Evolutionary conservation across 306 rosid species (phyloP), one percentile per base, ranked within the genome.

Genomic region (Vigna hirtella): DNA sequence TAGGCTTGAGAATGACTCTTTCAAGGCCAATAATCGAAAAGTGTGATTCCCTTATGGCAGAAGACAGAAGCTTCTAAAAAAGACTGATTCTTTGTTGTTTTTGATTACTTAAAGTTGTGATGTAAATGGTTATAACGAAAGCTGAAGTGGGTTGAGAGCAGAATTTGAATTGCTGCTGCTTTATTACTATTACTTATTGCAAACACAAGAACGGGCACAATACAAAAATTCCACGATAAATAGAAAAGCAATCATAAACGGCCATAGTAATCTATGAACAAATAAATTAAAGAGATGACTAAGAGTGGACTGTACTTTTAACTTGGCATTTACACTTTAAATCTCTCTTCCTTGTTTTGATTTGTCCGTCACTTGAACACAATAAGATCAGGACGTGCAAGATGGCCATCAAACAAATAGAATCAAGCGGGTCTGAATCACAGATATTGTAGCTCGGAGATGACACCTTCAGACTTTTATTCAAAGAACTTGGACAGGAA

Each of bases 401-500:
- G 83, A 86, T 77, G 77, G 83, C 89, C 84, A 85, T 85, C 75
- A 81, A 71, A 75, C 82, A 85, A 71, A 88, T 55, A 72, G 86
- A 88, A 73, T 80, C 83, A 49, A 67, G 72, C 57, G 51, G 53
- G 77, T 87, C 86, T 85, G 88, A 87, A 79, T 73, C 49, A 36
- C 26, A 30, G 58, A 64, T 51, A 74, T 67, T 74, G 82, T 69
- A 51, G 81, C 62, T 64, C 61, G 6, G 30, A 53, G 80, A 83
- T 73, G 53, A 73, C 30, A 53, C 70, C 43, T 73, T 72, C 84
- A 85, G 89, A 88, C 90, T 84, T 81, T 91, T 91, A 86, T 90
- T 92, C 73, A 52, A 80, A 51, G 76, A 79, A 86, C 72, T 48
- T 84, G 84, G 77, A 85, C 79, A 56, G 81, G 82, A 87, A 85